Conservation (phyloP, 1,139 yeast species). For the Kurtzmaniella quercitrusa region DNA sequence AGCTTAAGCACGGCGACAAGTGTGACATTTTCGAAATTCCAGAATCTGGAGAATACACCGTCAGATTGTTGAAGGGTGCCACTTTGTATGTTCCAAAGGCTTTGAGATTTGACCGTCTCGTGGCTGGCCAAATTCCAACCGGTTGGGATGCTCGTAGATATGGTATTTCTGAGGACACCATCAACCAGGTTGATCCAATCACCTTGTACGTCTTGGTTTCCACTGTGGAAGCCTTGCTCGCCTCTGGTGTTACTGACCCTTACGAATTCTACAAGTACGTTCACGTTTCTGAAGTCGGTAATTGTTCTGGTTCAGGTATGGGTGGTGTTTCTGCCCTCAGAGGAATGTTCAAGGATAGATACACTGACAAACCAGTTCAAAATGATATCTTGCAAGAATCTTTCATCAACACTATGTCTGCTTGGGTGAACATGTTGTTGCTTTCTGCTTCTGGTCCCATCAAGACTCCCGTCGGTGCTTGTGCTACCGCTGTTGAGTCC, state of each 20-base stretch:
- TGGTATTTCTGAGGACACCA: conserved; percentile 92
- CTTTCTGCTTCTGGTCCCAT: conserved; percentile 98
- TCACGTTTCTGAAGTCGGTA: conserved; percentile 97
- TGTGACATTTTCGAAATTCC: conserved; percentile 89
- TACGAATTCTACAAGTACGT: conserved; percentile 97
- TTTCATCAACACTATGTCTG: conserved; percentile 97
- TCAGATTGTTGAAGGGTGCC: conserved; percentile 89
- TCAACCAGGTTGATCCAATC: conserved; percentile 92
- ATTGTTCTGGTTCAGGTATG: conserved; percentile 99
- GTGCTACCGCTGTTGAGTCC: conserved; percentile 98
- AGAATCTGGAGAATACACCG: conserved; percentile 89
- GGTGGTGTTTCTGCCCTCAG: conserved; percentile 97
- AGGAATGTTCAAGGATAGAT: conserved; percentile 97
- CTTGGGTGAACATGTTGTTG: conserved; percentile 98
- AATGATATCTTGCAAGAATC: conserved; percentile 96
- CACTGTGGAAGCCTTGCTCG: conserved; percentile 88
- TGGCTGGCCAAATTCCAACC: conserved; percentile 98
- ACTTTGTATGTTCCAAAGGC: conserved; percentile 92
- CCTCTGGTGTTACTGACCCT: conserved; percentile 96
- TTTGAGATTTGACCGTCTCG: conserved; percentile 87
- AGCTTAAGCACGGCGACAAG: conserved; percentile 88
- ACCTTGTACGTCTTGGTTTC: conserved; percentile 90
- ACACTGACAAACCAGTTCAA: conserved; percentile 87
- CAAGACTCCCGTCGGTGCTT: conserved; percentile 98
- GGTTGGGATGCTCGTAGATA: conserved; percentile 97